Evolutionary conservation across 2,329 filamentous ascomycete species (phyloP).

Genomic region (Trichoderma koningiopsis): DNA sequence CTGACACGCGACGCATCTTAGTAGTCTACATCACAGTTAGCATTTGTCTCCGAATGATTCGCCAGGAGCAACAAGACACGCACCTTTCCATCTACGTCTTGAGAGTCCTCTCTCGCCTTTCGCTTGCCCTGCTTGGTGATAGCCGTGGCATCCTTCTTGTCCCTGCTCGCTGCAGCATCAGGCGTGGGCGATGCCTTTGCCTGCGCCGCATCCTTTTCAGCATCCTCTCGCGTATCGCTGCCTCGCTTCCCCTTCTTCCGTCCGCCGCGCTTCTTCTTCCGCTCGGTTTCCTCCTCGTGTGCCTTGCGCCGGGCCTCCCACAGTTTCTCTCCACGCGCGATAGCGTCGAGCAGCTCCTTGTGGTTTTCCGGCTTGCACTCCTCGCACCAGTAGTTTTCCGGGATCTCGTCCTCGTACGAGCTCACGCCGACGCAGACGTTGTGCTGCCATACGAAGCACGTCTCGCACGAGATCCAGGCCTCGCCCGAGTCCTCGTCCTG

Average conservation of each 20-base stretch:
- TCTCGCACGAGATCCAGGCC: constrained; percentile 95
- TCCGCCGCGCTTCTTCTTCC: constrained; percentile 59
- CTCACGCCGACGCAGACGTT: constrained; percentile 91
- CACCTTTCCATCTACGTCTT: constrained; percentile 55
- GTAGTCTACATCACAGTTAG: constrained; percentile 40
- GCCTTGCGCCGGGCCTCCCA: constrained; percentile 74
- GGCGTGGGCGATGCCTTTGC: constrained; percentile 46
- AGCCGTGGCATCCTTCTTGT: constrained; percentile 56
- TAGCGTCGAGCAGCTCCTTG: constrained; percentile 74
- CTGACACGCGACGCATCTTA: constrained; percentile 57
- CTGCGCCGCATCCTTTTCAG: constrained; percentile 47
- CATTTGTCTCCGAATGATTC: not conserved
- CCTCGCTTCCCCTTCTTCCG: constrained; percentile 67
- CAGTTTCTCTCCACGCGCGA: constrained; percentile 78
- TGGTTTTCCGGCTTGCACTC: constrained; percentile 84
- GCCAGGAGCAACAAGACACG: constrained; percentile 25
- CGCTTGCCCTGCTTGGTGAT: constrained; percentile 51
- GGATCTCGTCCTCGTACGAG: constrained; percentile 74
- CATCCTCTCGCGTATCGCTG: constrained; percentile 67
- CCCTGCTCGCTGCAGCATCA: constrained; percentile 45
- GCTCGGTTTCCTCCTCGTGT: constrained; percentile 63
- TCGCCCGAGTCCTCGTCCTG: constrained; percentile 84
- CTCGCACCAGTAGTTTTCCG: constrained; percentile 90
- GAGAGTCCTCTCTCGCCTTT: constrained; percentile 60
- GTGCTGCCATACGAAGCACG: constrained; percentile 93